These are phyloP conservation scores for Tremella yokohamensis DNA, from an alignment of 768 basidiomycete genomes.

Conservation along the genomic window DNA sequence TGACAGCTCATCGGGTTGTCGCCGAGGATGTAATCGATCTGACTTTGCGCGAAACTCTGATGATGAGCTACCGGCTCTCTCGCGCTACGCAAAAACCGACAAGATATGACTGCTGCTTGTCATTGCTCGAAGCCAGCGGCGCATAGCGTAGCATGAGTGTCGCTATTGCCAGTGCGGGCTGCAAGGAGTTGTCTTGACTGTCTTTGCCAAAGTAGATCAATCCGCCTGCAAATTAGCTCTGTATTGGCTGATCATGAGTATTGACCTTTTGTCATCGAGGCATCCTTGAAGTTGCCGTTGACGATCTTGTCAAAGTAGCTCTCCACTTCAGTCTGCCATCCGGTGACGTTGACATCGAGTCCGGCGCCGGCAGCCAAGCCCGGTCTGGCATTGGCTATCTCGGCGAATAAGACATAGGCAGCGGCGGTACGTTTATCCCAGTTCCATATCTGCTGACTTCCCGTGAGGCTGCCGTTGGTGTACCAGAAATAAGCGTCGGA, in stretches of 20 bases:
- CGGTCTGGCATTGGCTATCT: conserved; percentile 63
- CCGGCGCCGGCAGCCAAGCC: conserved; percentile 54
- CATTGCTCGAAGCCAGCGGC: conserved; percentile 63
- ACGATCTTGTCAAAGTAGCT: conserved; percentile 70
- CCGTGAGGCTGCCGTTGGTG: conserved; percentile 58
- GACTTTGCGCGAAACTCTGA: conserved; percentile 69
- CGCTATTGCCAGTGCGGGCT: conserved; percentile 81
- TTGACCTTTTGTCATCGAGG: conserved; percentile 63
- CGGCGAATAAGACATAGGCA: conserved; percentile 68
- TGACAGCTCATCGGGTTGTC: conserved; percentile 83
- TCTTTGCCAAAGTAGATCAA: conserved; percentile 78
- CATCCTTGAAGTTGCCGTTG: conserved; percentile 57
- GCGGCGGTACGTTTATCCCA: conserved; percentile 85
- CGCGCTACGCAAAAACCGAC: conserved; percentile 52
- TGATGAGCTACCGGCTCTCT: not conserved
- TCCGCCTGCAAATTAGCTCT: conserved; percentile 59
- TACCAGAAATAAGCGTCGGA: conserved; percentile 65
- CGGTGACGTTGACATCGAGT: conserved; percentile 56
- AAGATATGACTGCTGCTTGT: conserved; percentile 62
- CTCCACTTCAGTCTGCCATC: conserved; percentile 71
- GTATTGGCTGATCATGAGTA: conserved; percentile 1
- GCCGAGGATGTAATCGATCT: conserved; percentile 78
- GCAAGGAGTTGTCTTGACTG: conserved; percentile 69
- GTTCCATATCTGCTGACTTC: conserved; percentile 66
- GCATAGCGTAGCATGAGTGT: conserved; percentile 78